Conservation (phyloP, 177 flowering plant genomes). For the Vitis hybrid region DNA sequence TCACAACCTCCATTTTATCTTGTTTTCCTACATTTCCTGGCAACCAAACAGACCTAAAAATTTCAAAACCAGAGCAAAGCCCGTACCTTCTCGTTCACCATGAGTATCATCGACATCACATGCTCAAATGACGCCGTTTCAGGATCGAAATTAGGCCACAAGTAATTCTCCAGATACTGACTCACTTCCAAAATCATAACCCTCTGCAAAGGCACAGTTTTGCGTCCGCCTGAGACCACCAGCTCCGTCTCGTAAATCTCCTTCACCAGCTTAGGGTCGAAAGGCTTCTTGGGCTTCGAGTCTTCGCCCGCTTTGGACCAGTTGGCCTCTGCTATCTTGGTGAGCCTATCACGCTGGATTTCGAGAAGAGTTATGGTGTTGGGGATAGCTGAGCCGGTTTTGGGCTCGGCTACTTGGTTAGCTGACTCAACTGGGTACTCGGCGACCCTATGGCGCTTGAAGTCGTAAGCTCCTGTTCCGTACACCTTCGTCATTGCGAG, state of each 20-base stretch:
- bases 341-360: conserved; percentile 77
- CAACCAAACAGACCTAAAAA: background rate
- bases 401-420: background rate
- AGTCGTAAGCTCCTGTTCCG: conserved; percentile 81
- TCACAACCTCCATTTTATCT: background rate
- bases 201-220: conserved; percentile 84
- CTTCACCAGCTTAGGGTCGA: conserved; percentile 71
- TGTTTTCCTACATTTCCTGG: background rate
- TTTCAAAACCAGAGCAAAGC: background rate
- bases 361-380: conserved; percentile 73
- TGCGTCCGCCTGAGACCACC: conserved; percentile 49
- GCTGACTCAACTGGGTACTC: conserved; percentile 61
- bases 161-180: conserved; percentile 60
- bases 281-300: conserved; percentile 22
- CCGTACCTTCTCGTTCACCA: conserved; percentile 94
- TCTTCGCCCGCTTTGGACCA: conserved; percentile 54
- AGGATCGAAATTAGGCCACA: conserved; percentile 90
- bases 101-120: conserved; percentile 95
- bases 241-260: conserved; percentile 83
- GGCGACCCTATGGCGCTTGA: conserved; percentile 89
- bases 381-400: conserved; percentile 42
- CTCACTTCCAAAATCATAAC: conserved; percentile 46
- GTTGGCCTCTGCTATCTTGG: conserved; percentile 72
- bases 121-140: conserved; percentile 84
- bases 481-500: conserved; percentile 65